Conservation (phyloP, 345 rosid species). For the Turritis glabra region DNA sequence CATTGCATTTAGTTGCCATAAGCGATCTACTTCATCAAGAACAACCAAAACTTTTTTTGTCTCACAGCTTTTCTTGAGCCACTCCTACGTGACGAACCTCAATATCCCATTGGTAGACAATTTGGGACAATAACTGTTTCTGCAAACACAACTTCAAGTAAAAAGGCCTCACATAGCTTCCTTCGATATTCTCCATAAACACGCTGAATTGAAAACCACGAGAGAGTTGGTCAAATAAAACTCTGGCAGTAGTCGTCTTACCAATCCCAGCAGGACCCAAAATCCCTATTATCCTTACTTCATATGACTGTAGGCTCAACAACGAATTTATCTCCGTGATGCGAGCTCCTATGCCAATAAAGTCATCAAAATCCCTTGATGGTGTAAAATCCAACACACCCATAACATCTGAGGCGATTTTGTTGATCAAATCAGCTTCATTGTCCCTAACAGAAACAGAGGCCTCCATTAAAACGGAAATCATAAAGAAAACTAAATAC, state of each 20-base stretch:
- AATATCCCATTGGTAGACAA: slow-evolving; percentile 2
- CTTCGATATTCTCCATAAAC: slow-evolving; percentile 9
- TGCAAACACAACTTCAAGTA: not conserved
- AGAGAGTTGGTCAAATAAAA: not conserved
- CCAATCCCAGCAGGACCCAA: slow-evolving; percentile 26
- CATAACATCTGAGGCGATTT: not conserved
- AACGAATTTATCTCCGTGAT: not conserved
- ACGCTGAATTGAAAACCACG: not conserved
- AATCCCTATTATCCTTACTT: slow-evolving; percentile 1
- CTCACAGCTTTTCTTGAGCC: not conserved
- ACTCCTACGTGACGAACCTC: not conserved
- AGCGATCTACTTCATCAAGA: slow-evolving; percentile 52
- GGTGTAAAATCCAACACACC: slow-evolving; percentile 9
- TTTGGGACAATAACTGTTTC: not conserved
- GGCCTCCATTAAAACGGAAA: not conserved
- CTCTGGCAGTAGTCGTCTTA: slow-evolving; percentile 4
- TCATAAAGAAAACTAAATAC: not conserved
- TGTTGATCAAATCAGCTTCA: not conserved
- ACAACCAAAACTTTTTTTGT: slow-evolving; percentile 40
- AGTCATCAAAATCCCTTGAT: slow-evolving; percentile 1
- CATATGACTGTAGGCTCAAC: not conserved
- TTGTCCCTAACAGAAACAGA: not conserved
- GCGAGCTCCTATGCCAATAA: slow-evolving; percentile 11
- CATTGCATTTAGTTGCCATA: slow-evolving; percentile 45
- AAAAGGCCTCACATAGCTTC: not conserved